Evolutionary conservation across 495 filamentous ascomycete species (phyloP).

Genomic region (Aspergillus hancockii): DNA sequence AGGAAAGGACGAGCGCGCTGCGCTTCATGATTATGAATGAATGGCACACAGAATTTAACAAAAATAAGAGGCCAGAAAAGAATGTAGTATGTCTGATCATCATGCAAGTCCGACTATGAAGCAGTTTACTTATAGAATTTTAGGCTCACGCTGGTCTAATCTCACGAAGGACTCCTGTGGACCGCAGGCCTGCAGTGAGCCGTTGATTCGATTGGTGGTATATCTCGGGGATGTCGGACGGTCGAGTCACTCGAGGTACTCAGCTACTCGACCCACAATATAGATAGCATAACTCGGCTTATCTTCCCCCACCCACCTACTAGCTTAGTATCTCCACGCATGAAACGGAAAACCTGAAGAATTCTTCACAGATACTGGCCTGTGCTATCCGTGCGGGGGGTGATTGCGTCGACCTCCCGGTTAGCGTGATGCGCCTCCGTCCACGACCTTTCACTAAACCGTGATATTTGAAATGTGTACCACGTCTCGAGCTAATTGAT

Average conservation of each 20-base stretch:
- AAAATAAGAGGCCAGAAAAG: constrained; percentile 17
- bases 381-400: neutral
- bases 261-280: no score
- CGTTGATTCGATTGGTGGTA: no score
- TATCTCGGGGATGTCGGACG: no score
- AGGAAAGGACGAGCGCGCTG: constrained; percentile 32
- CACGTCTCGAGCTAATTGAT: neutral
- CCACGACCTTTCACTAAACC: no score
- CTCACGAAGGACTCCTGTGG: neutral
- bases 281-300: no score
- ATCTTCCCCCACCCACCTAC: neutral
- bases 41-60: constrained; percentile 33
- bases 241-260: no score
- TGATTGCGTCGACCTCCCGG: neutral
- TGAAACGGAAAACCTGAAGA: neutral
- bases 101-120: neutral
- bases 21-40: constrained; percentile 24
- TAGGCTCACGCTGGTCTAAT: neutral
- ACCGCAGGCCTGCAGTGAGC: no score
- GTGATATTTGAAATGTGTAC: no score
- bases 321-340: neutral
- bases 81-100: neutral
- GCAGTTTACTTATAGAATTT: neutral
- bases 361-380: neutral
- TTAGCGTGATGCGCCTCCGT: neutral